Evolutionary conservation across 768 basidiomycete genomes (phyloP).

Genomic region (Naganishia friedmannii): DNA sequence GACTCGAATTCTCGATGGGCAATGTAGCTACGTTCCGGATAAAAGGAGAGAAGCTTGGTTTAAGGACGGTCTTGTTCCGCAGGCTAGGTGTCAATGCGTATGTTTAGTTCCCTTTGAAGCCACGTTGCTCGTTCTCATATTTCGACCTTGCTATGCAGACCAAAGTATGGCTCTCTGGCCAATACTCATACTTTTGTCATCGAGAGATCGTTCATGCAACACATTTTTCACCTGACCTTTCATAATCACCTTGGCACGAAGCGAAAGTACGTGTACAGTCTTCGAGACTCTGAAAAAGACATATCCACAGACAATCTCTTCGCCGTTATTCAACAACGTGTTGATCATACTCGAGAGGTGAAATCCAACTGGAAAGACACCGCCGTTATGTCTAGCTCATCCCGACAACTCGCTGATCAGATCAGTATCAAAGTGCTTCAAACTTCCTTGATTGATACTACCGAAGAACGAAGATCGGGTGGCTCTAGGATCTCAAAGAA

Average conservation of each 20-base stretch:
- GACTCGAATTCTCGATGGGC: conserved; percentile 74
- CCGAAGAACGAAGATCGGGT: neutral
- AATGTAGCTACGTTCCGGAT: conserved; percentile 85
- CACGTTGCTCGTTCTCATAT: no score
- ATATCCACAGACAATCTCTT: no score
- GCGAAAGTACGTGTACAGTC: no score
- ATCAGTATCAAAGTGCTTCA: conserved; percentile 27
- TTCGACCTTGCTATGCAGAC: no score
- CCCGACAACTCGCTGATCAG: conserved; percentile 9
- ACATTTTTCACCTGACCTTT: conserved; percentile 93
- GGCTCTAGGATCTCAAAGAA: no score
- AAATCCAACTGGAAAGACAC: conserved; percentile 30
- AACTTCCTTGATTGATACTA: conserved; percentile 3
- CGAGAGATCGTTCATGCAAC: conserved; percentile 79
- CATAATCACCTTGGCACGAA: conserved; percentile 55
- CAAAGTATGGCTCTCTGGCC: conserved; percentile 56
- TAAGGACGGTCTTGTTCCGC: conserved; percentile 76
- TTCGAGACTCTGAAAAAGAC: no score
- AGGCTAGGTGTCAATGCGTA: conserved; percentile 79
- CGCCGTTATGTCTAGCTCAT: conserved; percentile 14
- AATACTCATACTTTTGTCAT: conserved; percentile 65
- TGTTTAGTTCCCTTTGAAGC: conserved; percentile 27
- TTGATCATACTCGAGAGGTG: conserved; percentile 1
- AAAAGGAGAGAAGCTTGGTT: conserved; percentile 77
- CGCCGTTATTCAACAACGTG: no score